phyloP scores from a whole-genome alignment of 2,329 filamentous ascomycete genomes.

The Fusarium secorum region DNA sequence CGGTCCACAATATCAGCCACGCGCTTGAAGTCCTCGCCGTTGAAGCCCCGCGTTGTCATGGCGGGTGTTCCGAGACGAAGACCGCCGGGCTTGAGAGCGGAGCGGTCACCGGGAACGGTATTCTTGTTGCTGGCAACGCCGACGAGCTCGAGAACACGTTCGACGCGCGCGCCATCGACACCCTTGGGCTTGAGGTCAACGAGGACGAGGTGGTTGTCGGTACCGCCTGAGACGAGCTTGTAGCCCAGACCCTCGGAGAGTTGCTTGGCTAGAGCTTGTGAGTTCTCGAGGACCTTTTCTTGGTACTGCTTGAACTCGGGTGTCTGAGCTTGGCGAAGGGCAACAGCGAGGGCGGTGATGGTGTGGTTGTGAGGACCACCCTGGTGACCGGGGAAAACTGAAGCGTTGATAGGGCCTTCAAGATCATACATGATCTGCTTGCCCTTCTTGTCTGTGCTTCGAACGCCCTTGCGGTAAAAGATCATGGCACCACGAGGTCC shows the following conservation, averaged over 20 bases:
- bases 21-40: slow-evolving; percentile 81
- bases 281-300: slow-evolving; percentile 83
- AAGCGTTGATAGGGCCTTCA: slow-evolving; percentile 89
- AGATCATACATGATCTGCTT: slow-evolving; percentile 82
- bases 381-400: slow-evolving; percentile 96
- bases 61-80: slow-evolving; percentile 91
- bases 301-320: slow-evolving; percentile 92
- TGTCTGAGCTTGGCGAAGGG: slow-evolving; percentile 87
- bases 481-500: slow-evolving; percentile 96
- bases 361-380: slow-evolving; percentile 98
- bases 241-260: slow-evolving; percentile 74
- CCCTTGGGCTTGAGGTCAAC: slow-evolving; percentile 85
- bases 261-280: slow-evolving; percentile 78
- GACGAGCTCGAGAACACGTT: slow-evolving; percentile 85
- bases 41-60: slow-evolving; percentile 93
- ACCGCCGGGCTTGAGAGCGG: slow-evolving; percentile 88
- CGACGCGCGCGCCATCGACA: slow-evolving; percentile 86
- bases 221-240: slow-evolving; percentile 88
- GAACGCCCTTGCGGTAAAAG: slow-evolving; percentile 92
- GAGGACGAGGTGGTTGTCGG: slow-evolving; percentile 94
- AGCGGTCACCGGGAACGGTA: slow-evolving; percentile 91
- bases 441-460: slow-evolving; percentile 81
- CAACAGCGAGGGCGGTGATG: slow-evolving; percentile 91
- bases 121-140: slow-evolving; percentile 98
- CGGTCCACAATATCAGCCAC: slow-evolving; percentile 85